phyloP scores from a whole-genome alignment of 345 rosid genomes.

The Eucalyptus tenuipes region DNA sequence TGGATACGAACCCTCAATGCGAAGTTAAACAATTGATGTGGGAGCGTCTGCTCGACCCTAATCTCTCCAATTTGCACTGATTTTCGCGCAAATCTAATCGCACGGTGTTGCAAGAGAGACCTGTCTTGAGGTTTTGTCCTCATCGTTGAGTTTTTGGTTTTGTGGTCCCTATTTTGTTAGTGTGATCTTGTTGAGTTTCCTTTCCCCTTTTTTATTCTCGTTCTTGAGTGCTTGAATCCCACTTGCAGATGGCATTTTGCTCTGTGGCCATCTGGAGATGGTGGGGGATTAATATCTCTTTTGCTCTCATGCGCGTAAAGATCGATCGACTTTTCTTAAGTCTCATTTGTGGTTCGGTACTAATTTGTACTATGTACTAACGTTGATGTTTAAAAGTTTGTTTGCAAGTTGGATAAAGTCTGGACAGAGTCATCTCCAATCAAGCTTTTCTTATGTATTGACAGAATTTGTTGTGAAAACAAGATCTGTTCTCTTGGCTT shows the following conservation, averaged over 20 bases:
- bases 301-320: neutral
- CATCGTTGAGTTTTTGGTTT: neutral
- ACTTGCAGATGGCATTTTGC: neutral
- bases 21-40: neutral
- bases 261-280: neutral
- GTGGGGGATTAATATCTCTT: neutral
- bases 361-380: neutral
- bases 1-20: neutral
- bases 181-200: neutral
- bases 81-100: neutral
- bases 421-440: neutral
- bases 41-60: neutral
- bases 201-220: neutral
- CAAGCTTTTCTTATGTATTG: neutral
- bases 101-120: neutral
- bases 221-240: neutral
- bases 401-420: neutral
- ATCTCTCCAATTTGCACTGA: neutral
- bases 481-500: neutral
- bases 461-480: neutral
- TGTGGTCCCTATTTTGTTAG: neutral
- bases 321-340: neutral
- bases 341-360: neutral
- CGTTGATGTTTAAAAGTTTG: neutral
- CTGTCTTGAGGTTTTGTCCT: neutral